Evolutionary conservation across 2,329 filamentous ascomycete species (phyloP), one percentile per base, ranked within the genome.

Genomic region (Trichoderma sp.): DNA sequence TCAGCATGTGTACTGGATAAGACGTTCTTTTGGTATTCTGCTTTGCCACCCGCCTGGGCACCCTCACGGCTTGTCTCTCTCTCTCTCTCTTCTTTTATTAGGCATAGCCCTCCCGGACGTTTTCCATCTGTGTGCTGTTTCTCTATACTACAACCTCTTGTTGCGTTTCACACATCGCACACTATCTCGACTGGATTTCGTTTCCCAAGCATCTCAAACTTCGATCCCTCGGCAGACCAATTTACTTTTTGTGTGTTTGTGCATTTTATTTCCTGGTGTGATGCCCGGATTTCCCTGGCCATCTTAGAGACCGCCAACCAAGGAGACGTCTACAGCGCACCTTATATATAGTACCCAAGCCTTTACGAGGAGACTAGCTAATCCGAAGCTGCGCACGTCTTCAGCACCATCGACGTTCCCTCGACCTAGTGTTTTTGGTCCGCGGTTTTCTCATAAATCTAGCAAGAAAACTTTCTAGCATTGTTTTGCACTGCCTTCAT

Each of bases 321-420:
- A 37, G 35, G 35, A 53, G 50, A 52, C 27, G 66, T 56, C 63
- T 65, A 57, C 67, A 60, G 37, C 48, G 53, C 61, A 37, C 57
- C 56, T 60, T 50, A 61, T 57, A 61, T 64, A 64, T 61, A 56
- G 19, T n/a, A n/a, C n/a, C 19, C 22, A 48, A 48, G 19, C 37
- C 56, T 39, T 67, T 53, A 34, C 54, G 19, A 60, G 59, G 64
- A 45, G 25, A 52, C 64, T n/a, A 39, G 39, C 64, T 67, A 53
- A 67, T 39, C 56, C 19, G 45, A 60, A 29, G 42, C 59, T 45
- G 32, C 59, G 34, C 34, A 57, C 63, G 50, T 35, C 34, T 53
- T 64, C 48, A 34, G 57, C 50, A 45, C 59, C 60, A 53, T 57
- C 35, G 60, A 39, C 70, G 76, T 76, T 78, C 74, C 72, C 74